Evolutionary conservation across 108 stramenopile species (phyloP).

Genomic region (Epithemia pelagica): DNA sequence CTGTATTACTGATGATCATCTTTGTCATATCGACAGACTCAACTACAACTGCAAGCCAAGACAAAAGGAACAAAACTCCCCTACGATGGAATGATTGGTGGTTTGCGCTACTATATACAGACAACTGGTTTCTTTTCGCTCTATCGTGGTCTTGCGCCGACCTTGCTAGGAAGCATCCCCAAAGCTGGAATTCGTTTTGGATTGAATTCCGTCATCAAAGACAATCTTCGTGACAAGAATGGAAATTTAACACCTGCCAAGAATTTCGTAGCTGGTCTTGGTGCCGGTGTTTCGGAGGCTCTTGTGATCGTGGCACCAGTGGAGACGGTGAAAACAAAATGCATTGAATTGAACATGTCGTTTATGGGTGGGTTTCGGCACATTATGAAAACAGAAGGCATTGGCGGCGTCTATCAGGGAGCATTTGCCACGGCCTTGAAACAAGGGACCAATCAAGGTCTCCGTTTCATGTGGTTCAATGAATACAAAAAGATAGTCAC

Average conservation of each 20-base stretch:
- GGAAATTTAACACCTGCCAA: conserved; percentile 83
- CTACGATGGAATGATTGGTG: conserved; percentile 79
- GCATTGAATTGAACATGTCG: conserved; percentile 86
- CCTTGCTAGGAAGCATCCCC: conserved; percentile 82
- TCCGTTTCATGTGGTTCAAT: conserved; percentile 98
- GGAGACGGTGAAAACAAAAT: conserved; percentile 97
- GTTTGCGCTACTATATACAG: conserved; percentile 79
- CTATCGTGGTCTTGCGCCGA: conserved; percentile 90
- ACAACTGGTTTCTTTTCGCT: conserved; percentile 81
- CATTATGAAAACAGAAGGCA: conserved; percentile 84
- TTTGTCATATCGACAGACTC: conserved; percentile 29
- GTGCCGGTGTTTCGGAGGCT: conserved; percentile 91
- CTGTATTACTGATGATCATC: not conserved
- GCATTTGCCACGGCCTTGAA: conserved; percentile 90
- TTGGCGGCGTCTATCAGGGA: conserved; percentile 93
- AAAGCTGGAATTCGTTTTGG: conserved; percentile 98
- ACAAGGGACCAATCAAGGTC: conserved; percentile 95
- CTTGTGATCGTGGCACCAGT: conserved; percentile 93
- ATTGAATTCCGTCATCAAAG: conserved; percentile 81
- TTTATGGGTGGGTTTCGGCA: conserved; percentile 77
- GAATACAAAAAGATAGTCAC: conserved; percentile 87
- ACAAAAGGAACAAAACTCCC: conserved; percentile 56
- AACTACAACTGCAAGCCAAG: conserved; percentile 69
- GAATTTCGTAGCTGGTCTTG: conserved; percentile 91
- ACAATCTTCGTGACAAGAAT: conserved; percentile 69